Conservation (phyloP, 345 rosid genomes). For the Eucalyptus urophylla region DNA sequence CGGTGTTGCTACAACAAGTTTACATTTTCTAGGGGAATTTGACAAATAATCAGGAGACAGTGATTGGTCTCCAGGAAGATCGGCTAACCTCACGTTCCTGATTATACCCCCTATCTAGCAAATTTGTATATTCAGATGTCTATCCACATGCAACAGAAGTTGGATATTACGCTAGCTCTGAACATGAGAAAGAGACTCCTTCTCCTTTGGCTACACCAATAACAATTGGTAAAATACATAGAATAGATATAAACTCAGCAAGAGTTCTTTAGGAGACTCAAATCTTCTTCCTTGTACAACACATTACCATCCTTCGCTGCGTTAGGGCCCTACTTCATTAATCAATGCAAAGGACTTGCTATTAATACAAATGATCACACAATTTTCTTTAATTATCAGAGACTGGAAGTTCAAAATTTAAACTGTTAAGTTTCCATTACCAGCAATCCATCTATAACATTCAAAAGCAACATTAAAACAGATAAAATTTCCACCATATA, state of each 20-base stretch:
- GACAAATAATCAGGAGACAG: neutral
- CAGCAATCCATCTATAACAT: neutral
- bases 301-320: neutral
- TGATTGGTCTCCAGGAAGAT: neutral
- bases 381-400: neutral
- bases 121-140: neutral
- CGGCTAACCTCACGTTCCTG: neutral
- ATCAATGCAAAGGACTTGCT: neutral
- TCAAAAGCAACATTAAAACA: neutral
- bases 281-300: neutral
- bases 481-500: neutral
- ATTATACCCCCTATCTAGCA: neutral
- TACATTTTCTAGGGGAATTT: neutral
- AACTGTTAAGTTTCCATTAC: neutral
- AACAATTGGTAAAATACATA: neutral
- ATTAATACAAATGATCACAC: neutral
- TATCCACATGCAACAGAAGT: neutral
- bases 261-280: neutral
- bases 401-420: neutral
- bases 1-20: neutral
- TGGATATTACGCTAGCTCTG: neutral
- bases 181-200: neutral
- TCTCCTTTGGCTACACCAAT: neutral
- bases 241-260: neutral
- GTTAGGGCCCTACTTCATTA: neutral